These are phyloP conservation scores for Pseudocercospora fuligena DNA, from an alignment of 2,329 filamentous ascomycete species.

Conservation along the genomic window DNA sequence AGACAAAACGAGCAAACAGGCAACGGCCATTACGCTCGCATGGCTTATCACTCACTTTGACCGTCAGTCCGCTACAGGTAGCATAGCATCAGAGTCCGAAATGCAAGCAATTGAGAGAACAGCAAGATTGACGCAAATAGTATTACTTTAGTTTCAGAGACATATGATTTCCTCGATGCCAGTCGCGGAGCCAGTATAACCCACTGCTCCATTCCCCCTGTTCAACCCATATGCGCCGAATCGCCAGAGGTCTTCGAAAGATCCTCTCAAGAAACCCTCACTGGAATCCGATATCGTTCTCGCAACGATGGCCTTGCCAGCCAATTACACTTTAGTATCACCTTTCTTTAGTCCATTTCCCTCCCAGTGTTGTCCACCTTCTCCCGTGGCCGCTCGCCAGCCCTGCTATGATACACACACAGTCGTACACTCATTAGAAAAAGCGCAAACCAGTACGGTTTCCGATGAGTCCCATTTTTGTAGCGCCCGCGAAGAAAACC, in stretches of 20 bases:
- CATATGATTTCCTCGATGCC: constrained; percentile 13
- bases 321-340: constrained; percentile 9
- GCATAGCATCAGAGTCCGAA: too few species aligned
- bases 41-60: neutral
- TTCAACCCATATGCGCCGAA: constrained; percentile 7
- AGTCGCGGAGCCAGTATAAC: constrained; percentile 1
- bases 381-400: constrained; percentile 9
- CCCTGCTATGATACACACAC: constrained; percentile 26
- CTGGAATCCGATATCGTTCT: constrained; percentile 4
- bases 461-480: constrained; percentile 18
- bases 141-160: constrained; percentile 9
- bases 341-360: neutral
- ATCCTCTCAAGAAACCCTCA: neutral
- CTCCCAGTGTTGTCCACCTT: constrained; percentile 5
- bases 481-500: constrained; percentile 13
- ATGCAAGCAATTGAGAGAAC: neutral
- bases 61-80: too few species aligned
- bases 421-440: constrained; percentile 27
- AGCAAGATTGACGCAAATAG: constrained; percentile 6
- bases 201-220: neutral
- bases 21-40: neutral
- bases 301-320: constrained; percentile 9
- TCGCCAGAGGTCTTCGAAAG: constrained; percentile 1
- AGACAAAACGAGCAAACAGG: neutral
- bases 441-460: constrained; percentile 18